Conservation (phyloP, 768 basidiomycete genomes). For the Hypsizygus marmoreus region DNA sequence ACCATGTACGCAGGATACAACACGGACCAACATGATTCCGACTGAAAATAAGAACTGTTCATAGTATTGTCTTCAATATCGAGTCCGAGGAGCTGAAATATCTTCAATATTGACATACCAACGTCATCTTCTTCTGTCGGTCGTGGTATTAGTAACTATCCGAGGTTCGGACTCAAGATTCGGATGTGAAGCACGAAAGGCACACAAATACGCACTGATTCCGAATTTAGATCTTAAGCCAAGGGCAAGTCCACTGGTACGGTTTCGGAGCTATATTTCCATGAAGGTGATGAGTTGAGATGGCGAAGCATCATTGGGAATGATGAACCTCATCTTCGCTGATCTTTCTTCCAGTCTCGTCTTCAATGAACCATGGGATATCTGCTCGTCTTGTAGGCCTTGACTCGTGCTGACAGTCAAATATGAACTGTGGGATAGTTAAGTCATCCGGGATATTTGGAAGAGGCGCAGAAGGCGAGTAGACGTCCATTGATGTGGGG, state of each 20-base stretch:
- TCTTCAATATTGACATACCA: constrained; percentile 37
- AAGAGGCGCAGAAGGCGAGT: constrained; percentile 27
- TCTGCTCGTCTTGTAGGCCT: constrained; percentile 35
- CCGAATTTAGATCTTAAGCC: constrained; percentile 41
- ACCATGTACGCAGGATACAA: background rate
- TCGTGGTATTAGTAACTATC: background rate
- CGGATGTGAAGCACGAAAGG: background rate
- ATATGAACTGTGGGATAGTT: constrained; percentile 55
- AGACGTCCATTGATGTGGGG: constrained; percentile 34
- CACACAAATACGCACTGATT: constrained; percentile 35
- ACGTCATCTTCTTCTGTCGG: constrained; percentile 48
- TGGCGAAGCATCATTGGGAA: background rate
- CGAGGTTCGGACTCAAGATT: background rate
- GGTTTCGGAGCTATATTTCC: constrained; percentile 40
- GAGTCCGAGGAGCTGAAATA: background rate
- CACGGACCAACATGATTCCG: constrained; percentile 64
- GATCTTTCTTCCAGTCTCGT: constrained; percentile 43
- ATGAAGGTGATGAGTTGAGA: background rate
- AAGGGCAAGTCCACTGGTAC: constrained; percentile 52
- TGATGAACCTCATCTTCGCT: constrained; percentile 40
- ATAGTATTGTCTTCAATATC: background rate
- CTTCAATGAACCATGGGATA: constrained; percentile 52
- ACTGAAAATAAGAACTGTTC: constrained; percentile 61
- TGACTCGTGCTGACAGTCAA: constrained; percentile 44
- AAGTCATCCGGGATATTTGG: constrained; percentile 52